These are phyloP conservation scores for Juglanconis oblonga DNA, from an alignment of 2,329 filamentous ascomycete genomes.

Conservation along the genomic window DNA sequence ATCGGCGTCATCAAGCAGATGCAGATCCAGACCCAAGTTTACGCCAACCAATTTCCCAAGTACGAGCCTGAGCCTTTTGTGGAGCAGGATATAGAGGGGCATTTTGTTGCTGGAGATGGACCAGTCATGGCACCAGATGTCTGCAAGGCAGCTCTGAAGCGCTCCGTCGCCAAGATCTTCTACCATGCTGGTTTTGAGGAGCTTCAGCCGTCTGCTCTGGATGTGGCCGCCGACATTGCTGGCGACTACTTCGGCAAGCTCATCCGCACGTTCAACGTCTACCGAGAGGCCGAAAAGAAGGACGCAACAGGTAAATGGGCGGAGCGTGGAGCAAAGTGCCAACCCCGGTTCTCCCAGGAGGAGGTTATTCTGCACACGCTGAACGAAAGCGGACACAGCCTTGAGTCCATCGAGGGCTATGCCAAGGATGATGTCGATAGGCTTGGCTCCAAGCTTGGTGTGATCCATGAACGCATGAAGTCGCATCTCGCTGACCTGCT, in stretches of 20 bases:
- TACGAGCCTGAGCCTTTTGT: slow-evolving; percentile 87
- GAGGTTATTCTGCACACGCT: slow-evolving; percentile 86
- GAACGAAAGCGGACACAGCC: slow-evolving; percentile 76
- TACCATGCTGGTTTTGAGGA: slow-evolving; percentile 97
- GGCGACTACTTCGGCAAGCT: slow-evolving; percentile 88
- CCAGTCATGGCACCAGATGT: slow-evolving; percentile 82
- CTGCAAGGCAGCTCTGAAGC: slow-evolving; percentile 79
- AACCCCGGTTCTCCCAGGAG: slow-evolving; percentile 73
- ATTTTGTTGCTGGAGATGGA: slow-evolving; percentile 84
- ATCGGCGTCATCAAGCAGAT: slow-evolving; percentile 99
- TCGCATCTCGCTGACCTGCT: slow-evolving; percentile 88
- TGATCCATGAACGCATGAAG: slow-evolving; percentile 94
- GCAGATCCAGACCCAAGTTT: slow-evolving; percentile 97
- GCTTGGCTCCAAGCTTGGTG: slow-evolving; percentile 71
- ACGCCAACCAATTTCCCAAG: slow-evolving; percentile 97
- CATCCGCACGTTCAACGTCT: slow-evolving; percentile 73
- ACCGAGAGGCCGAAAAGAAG: slow-evolving; percentile 78
- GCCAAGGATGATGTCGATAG: slow-evolving; percentile 93
- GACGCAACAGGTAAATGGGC: slow-evolving; percentile 43
- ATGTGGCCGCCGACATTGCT: slow-evolving; percentile 84
- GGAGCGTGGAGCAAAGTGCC: slow-evolving; percentile 42
- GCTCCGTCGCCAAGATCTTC: slow-evolving; percentile 90
- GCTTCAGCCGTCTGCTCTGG: slow-evolving; percentile 89
- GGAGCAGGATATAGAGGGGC: slow-evolving; percentile 82
- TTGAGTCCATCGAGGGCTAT: slow-evolving; percentile 79